These are phyloP conservation scores for Alternaria gaisen DNA, from an alignment of 2,329 filamentous ascomycete genomes.

Conservation along the genomic window DNA sequence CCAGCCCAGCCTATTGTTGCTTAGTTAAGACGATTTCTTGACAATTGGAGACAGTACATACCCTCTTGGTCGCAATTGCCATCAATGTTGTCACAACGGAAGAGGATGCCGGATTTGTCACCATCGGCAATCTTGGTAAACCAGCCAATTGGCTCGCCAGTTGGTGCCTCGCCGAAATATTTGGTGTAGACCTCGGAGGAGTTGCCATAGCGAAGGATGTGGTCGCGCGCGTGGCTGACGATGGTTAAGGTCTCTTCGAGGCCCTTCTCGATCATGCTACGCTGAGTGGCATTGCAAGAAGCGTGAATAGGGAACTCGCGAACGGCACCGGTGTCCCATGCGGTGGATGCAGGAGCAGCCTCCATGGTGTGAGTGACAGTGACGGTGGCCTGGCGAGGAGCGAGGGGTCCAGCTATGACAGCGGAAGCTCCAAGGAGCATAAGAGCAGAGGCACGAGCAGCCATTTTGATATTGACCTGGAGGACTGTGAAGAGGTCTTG, in stretches of 20 bases:
- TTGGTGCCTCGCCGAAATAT: constrained; percentile 71
- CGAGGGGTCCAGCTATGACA: constrained; percentile 38
- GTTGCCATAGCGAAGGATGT: constrained; percentile 67
- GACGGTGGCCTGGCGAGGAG: constrained; percentile 33
- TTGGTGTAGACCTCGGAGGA: constrained; percentile 68
- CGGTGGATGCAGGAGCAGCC: constrained; percentile 19
- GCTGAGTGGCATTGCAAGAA: constrained; percentile 72
- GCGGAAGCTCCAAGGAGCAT: constrained; percentile 40
- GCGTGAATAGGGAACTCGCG: constrained; percentile 64
- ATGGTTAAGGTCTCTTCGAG: constrained; percentile 67
- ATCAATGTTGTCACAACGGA: constrained; percentile 75
- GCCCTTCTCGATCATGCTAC: constrained; percentile 63
- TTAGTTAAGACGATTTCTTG: neutral
- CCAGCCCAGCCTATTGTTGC: constrained; percentile 66
- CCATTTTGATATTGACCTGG: constrained; percentile 29
- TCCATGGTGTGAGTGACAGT: constrained; percentile 29
- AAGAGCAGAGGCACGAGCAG: constrained; percentile 30
- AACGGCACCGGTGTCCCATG: constrained; percentile 52
- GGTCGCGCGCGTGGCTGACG: constrained; percentile 68
- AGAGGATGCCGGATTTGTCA: constrained; percentile 65
- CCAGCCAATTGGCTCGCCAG: constrained; percentile 68
- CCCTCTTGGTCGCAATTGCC: constrained; percentile 63
- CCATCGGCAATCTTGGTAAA: constrained; percentile 68
- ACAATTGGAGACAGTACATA: constrained; percentile 15
- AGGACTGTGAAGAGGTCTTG: constrained; percentile 6